These are phyloP conservation scores for Phytopythium kandeliae DNA, from an alignment of 352 stramenopile genomes.

Conservation along the genomic window DNA sequence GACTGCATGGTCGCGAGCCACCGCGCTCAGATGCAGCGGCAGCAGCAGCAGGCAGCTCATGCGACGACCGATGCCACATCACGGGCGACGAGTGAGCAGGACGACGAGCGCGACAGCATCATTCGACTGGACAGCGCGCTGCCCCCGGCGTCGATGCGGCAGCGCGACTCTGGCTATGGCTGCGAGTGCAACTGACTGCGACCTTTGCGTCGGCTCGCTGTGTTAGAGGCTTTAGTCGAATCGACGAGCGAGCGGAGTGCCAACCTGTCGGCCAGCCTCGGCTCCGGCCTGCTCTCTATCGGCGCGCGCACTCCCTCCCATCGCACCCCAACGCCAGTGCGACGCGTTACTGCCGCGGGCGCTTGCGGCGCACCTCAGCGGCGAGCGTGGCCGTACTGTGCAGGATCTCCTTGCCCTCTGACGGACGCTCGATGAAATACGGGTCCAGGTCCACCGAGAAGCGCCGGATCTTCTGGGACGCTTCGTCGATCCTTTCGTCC, in stretches of 20 bases:
- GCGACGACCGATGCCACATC: background rate
- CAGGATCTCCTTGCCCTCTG: constrained; percentile 80
- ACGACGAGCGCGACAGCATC: constrained; percentile 17
- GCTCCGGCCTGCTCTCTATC: background rate
- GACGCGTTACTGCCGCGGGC: constrained; percentile 37
- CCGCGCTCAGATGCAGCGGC: constrained; percentile 18
- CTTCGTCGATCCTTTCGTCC: constrained; percentile 84
- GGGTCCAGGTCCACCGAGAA: constrained; percentile 78
- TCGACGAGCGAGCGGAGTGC: background rate
- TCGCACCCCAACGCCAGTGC: background rate
- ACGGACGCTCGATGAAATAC: constrained; percentile 81
- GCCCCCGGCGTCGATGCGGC: constrained; percentile 13
- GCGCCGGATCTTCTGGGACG: constrained; percentile 73
- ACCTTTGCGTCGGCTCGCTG: background rate
- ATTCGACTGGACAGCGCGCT: constrained; percentile 39
- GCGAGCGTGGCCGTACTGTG: constrained; percentile 77
- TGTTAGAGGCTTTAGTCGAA: background rate
- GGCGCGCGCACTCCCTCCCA: background rate
- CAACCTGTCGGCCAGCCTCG: background rate
- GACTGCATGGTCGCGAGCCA: constrained; percentile 52
- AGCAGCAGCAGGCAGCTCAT: constrained; percentile 7
- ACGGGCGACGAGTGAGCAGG: constrained; percentile 2
- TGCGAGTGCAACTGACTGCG: constrained; percentile 48
- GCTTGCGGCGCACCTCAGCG: constrained; percentile 74
- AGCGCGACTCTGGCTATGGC: constrained; percentile 21